Evolutionary conservation across 345 rosid species (phyloP), one percentile per base, ranked within the genome.

Genomic region (Limnanthes douglasii): DNA sequence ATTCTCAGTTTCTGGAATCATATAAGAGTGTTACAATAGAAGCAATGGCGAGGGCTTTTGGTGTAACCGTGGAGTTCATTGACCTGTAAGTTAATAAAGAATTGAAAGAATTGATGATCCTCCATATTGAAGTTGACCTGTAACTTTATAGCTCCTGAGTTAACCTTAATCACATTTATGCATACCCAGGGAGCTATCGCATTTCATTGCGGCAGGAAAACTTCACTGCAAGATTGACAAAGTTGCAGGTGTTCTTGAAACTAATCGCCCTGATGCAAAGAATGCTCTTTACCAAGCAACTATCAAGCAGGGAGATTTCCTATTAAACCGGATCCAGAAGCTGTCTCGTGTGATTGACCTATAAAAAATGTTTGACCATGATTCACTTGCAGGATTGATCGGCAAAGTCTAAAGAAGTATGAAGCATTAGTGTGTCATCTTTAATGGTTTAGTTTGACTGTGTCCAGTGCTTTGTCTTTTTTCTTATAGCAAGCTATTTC

Each of bases 191-290:
- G 99, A 92, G 61, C 72, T 92, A n/a, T 85, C 94, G 4, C 74
- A 80, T 2, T 92, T 85, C 37, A 92, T 92, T 31, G 93, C 99
- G 3, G 96, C 93, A 2, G 96, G 99, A 43, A 92, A 92, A 60
- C 96, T 92, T 43, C 94, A 92, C 48, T 92, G 99, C 83, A 92
- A 75, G 83, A 92, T 92, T 42, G 99, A 92, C 54, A 92, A 92
- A 61, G 99, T 85, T 52, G 94, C 90, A 9, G 99, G 96, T 44
- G 96, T 92, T 49, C 78, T 92, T 10, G 99, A 92, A 67, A 92
- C 99, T 1, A 81, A 81, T 61, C 82, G 90, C 6, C 96, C 99
- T 2, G 99, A 92, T 63, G 94, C 86, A 3, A 85, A 92, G 85
- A 92, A 92, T 59, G 93, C 99, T 5, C 90, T 92, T 19, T 92